Percentiles rank a stretch among this genome's conserved stretches.
Conservation (phyloP, 2,329 filamentous ascomycete species). For the Colletotrichum horii region DNA sequence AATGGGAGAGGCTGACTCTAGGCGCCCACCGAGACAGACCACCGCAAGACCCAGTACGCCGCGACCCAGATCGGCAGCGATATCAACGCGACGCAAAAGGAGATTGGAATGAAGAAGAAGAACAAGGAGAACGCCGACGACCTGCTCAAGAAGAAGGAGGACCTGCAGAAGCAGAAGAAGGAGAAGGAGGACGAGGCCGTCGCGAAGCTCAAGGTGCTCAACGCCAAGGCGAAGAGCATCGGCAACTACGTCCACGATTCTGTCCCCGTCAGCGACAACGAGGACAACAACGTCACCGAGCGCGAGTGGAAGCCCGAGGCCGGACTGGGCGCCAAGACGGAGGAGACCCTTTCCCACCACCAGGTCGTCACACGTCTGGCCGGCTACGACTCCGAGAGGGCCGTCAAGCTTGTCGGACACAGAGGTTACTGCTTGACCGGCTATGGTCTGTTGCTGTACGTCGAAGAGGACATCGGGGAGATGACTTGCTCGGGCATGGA, state of each 20-base stretch:
- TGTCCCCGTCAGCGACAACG: constrained; percentile 82
- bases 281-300: constrained; percentile 81
- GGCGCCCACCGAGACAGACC: background rate
- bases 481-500: no score
- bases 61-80: constrained; percentile 81
- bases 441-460: constrained; percentile 80
- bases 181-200: constrained; percentile 74
- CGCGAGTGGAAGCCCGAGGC: constrained; percentile 83
- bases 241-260: constrained; percentile 92
- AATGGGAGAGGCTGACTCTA: background rate
- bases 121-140: constrained; percentile 88
- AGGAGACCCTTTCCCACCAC: constrained; percentile 83
- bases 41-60: constrained; percentile 68
- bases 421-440: constrained; percentile 90
- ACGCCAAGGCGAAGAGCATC: constrained; percentile 81
- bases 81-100: constrained; percentile 89
- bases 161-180: constrained; percentile 84
- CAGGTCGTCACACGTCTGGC: constrained; percentile 88
- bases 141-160: constrained; percentile 77
- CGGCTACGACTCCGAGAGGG: constrained; percentile 91
- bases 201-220: constrained; percentile 67
- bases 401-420: constrained; percentile 93
- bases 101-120: constrained; percentile 93
- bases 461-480: background rate
- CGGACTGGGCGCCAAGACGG: constrained; percentile 70